Percentiles rank a stretch among this genome's conserved stretches.
Evolutionary conservation across 228 moss, liverwort and hornwort genomes (phyloP).

Genomic region (Sphagnum magellanicum): DNA sequence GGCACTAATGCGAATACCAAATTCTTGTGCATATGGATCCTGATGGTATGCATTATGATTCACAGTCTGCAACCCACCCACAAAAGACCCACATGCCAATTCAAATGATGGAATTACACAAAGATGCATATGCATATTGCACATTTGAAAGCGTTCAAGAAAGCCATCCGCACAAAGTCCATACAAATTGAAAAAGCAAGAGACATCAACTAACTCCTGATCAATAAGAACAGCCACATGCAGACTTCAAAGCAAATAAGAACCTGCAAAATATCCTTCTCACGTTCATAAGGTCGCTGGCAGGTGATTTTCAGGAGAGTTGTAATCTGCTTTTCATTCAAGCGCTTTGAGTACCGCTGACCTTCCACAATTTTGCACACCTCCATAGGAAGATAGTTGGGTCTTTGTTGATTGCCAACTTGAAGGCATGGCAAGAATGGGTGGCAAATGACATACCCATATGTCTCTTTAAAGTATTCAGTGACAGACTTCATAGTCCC

Average conservation of each 20-base stretch:
- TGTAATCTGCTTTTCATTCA: conserved; percentile 46
- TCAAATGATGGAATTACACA: too few relatives aligned
- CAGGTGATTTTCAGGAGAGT: conserved; percentile 83
- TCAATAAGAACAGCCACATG: too few relatives aligned
- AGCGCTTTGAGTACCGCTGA: conserved; percentile 34
- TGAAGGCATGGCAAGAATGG: conserved; percentile 35
- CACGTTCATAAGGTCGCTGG: conserved; percentile 79
- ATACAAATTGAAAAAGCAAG: too few relatives aligned
- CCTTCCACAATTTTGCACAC: conserved; percentile 57
- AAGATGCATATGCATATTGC: too few relatives aligned
- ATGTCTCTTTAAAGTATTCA: conserved; percentile 46
- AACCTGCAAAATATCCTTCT: conserved; percentile 55
- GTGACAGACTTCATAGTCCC: conserved; percentile 55
- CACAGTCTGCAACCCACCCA: conserved; percentile 39
- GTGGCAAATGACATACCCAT: conserved; percentile 32
- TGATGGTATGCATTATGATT: conserved; percentile 79
- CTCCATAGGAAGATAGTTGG: conserved; percentile 58
- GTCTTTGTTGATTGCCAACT: conserved; percentile 43
- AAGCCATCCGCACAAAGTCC: too few relatives aligned
- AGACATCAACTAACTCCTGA: too few relatives aligned
- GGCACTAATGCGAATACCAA: conserved; percentile 85
- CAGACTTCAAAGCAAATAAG: too few relatives aligned
- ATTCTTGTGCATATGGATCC: conserved; percentile 91
- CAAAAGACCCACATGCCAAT: not conserved
- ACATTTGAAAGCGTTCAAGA: too few relatives aligned